Percentiles rank a stretch among this genome's conserved stretches.
phyloP scores from a whole-genome alignment of 805 yeast genomes.

The Kodamaea sagamina region DNA sequence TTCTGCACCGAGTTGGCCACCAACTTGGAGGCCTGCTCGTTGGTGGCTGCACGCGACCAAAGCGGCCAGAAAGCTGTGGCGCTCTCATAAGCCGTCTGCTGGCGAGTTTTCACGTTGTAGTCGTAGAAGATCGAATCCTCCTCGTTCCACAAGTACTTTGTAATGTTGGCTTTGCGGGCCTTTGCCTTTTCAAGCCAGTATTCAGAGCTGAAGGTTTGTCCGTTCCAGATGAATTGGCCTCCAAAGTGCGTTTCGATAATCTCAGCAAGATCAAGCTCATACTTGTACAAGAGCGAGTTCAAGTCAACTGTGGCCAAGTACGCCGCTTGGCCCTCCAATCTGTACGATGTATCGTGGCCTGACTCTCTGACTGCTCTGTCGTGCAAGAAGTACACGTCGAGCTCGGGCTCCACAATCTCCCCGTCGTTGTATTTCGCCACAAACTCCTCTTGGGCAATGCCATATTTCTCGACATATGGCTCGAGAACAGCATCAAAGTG shows the following conservation, averaged over 20 bases:
- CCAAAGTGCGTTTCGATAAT: slow-evolving; percentile 59
- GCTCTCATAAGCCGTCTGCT: slow-evolving; percentile 69
- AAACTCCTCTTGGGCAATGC: slow-evolving; percentile 61
- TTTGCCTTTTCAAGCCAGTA: slow-evolving; percentile 66
- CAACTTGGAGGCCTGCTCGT: slow-evolving; percentile 66
- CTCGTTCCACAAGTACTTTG: slow-evolving; percentile 83
- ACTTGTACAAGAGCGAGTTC: slow-evolving; percentile 82
- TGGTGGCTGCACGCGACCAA: slow-evolving; percentile 73
- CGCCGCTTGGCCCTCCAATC: slow-evolving; percentile 89
- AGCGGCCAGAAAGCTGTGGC: slow-evolving; percentile 93
- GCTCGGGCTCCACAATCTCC: slow-evolving; percentile 67
- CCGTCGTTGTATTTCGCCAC: slow-evolving; percentile 64
- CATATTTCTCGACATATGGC: slow-evolving; percentile 68
- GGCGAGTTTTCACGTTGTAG: slow-evolving; percentile 62
- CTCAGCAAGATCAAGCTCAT: slow-evolving; percentile 79
- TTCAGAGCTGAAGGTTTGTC: slow-evolving; percentile 45
- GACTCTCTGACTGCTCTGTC: slow-evolving; percentile 95
- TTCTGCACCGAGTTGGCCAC: slow-evolving; percentile 59
- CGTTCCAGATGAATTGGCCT: slow-evolving; percentile 39
- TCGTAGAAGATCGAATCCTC: slow-evolving; percentile 77
- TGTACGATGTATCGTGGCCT: slow-evolving; percentile 92
- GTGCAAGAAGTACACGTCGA: slow-evolving; percentile 86
- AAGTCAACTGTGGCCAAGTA: slow-evolving; percentile 87
- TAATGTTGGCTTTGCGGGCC: slow-evolving; percentile 54
- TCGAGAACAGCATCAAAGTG: slow-evolving; percentile 75